Base-by-base conservation (phyloP, 108 stramenopile species). In the Cyclostephanos tholiformis region DNA sequence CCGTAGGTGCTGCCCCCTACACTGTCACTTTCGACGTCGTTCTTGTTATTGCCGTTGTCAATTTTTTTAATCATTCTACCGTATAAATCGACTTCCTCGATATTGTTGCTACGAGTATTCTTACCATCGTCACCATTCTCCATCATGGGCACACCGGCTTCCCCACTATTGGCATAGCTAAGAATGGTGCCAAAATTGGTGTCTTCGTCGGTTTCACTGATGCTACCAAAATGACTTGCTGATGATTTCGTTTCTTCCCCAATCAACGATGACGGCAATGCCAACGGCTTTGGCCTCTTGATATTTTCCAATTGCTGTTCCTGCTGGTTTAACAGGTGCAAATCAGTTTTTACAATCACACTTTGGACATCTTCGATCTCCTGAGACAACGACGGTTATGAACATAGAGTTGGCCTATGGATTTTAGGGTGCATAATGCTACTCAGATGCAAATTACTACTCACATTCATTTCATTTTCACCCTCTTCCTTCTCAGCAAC, bases 1-100 rank as follows among this genome's bases (percentile, higher is more conserved):
- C 67, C 53, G 16, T 69, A 39, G 25, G 25, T 30, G 38, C 67
- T 39, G 16, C 52, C 52, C 25, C 23, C 22, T 26, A 69, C 30
- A 39, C 67, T 56, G 39, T 29, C 32, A 44, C 38, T 57, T 57
- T 69, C 67, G 4, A 43, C 19, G 53, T 57, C 22, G 0, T 46
- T 65, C 29, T 46, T 27, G 22, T 39, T 20, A 27, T 27, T 6
- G 6, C 3, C 6, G 2, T 14, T 58, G 30, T 30, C 9, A 11
- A 5, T 29, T 17, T 58, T 58, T 3, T 58, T 16, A 10, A 29
- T 26, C 12, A 12, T 16, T 16, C 44, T 46, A 12, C 16, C 16
- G 3, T 17, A 0, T 14, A 14, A 46, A 46, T 46, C 2, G 44
- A 0, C 44, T 14, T 14, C 14, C 16, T 46, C 16, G 44, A 16